Evolutionary conservation across 192 early-diverging fungal genomes (phyloP).

Genomic region (Backusella tarrabulga): DNA sequence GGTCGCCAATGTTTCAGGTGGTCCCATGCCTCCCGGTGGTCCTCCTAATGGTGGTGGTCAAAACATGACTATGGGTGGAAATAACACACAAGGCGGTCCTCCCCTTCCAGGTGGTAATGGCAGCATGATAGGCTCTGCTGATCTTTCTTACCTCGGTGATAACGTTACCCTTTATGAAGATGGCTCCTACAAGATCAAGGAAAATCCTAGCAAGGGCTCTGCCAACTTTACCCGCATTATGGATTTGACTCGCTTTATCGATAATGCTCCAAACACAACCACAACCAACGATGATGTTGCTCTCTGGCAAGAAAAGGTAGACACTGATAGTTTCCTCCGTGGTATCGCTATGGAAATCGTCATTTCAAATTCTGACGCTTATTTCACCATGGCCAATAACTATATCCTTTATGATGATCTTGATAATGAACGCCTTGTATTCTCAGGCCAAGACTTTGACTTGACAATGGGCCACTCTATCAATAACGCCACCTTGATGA

Average conservation of each 20-base stretch:
- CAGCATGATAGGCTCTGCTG: neutral
- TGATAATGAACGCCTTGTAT: constrained; percentile 1
- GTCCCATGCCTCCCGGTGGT: neutral
- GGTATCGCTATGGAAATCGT: constrained; percentile 24
- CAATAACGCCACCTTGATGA: neutral
- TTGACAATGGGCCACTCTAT: neutral
- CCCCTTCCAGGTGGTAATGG: neutral
- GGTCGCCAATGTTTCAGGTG: neutral
- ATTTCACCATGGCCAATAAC: constrained; percentile 11
- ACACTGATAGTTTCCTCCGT: constrained; percentile 18
- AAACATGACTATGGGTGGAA: neutral
- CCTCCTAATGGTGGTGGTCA: neutral
- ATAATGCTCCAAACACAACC: neutral
- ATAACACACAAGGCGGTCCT: neutral
- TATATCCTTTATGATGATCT: constrained; percentile 20
- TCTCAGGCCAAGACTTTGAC: constrained; percentile 5
- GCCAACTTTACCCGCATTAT: neutral
- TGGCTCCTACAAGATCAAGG: neutral
- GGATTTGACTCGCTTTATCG: constrained; percentile 1
- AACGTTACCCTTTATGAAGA: neutral
- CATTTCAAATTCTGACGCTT: neutral
- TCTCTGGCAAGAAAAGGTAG: constrained; percentile 8
- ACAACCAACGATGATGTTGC: neutral
- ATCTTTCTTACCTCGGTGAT: constrained; percentile 5
- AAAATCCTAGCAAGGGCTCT: neutral